A percentile compares a stretch with the other conserved stretches of the same genome.
These are phyloP conservation scores for Mortierella claussenii DNA, from an alignment of 192 early-diverging fungal species.

Conservation along the genomic window DNA sequence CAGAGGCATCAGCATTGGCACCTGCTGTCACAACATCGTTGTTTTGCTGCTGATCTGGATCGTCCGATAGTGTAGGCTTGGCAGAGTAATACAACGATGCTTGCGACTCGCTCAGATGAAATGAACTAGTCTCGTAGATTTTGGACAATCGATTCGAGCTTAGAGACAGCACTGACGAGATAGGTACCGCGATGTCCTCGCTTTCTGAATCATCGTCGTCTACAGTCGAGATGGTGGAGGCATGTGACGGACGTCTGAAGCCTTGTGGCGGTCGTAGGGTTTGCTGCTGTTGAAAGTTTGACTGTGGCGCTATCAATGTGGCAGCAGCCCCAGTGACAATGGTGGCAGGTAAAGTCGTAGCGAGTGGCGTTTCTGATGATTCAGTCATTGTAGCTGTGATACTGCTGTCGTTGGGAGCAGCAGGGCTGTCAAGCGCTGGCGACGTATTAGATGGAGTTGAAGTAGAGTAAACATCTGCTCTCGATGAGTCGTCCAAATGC, in stretches of 20 bases:
- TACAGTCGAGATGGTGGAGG: conserved; percentile 15
- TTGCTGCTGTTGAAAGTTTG: too few relatives aligned
- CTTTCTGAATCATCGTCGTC: conserved; percentile 34
- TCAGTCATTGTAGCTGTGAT: too few relatives aligned
- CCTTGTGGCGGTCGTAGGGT: background rate
- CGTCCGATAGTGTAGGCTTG: conserved; percentile 14
- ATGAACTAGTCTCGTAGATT: conserved; percentile 23
- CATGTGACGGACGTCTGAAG: conserved; percentile 18
- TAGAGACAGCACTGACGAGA: background rate
- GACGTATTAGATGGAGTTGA: too few relatives aligned
- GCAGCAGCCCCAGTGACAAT: too few relatives aligned
- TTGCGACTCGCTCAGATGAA: conserved; percentile 27
- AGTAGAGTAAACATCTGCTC: too few relatives aligned
- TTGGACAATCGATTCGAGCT: conserved; percentile 28
- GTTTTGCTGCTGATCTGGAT: conserved; percentile 3
- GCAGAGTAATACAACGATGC: conserved; percentile 19
- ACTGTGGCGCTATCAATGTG: too few relatives aligned
- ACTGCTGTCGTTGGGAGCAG: too few relatives aligned
- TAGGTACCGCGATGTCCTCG: conserved; percentile 27
- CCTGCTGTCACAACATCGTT: too few relatives aligned
- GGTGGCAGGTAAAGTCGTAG: too few relatives aligned
- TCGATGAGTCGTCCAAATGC: background rate
- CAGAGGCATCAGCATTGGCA: conserved; percentile 7
- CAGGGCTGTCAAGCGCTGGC: too few relatives aligned
- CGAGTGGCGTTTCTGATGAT: too few relatives aligned